A percentile compares a stretch with the other conserved stretches of the same genome.
These are phyloP conservation scores for Fusarium guadeloupense DNA, from an alignment of 2,329 filamentous ascomycete genomes.

Conservation along the genomic window DNA sequence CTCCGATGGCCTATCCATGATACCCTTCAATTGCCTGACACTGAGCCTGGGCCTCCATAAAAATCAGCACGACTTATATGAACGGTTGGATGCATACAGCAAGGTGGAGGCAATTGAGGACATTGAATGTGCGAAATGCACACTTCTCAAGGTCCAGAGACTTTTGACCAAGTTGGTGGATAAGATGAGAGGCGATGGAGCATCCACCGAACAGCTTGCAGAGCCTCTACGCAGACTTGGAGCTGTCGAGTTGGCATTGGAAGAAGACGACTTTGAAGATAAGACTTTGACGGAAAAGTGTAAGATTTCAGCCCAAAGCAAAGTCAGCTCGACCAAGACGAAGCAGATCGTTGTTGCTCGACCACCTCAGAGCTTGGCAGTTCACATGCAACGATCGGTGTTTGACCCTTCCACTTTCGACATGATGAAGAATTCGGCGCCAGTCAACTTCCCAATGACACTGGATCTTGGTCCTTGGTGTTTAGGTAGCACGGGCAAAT, in stretches of 20 bases:
- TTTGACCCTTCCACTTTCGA: constrained; percentile 85
- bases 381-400: constrained; percentile 92
- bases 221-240: constrained; percentile 66
- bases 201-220: constrained; percentile 60
- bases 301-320: constrained; percentile 72
- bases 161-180: constrained; percentile 60
- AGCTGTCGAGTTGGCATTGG: constrained; percentile 74
- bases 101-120: constrained; percentile 85
- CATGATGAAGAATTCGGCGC: constrained; percentile 84
- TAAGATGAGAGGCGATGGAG: constrained; percentile 47
- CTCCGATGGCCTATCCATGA: constrained; percentile 88
- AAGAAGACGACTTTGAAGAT: constrained; percentile 82
- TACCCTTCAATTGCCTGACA: constrained; percentile 93
- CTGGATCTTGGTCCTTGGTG: constrained; percentile 89
- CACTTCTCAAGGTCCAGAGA: constrained; percentile 68
- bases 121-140: constrained; percentile 92
- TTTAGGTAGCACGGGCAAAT: constrained; percentile 65
- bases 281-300: constrained; percentile 70
- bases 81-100: constrained; percentile 86
- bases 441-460: constrained; percentile 76
- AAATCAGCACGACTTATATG: constrained; percentile 73
- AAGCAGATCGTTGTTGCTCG: constrained; percentile 88
- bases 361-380: constrained; percentile 79
- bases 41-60: constrained; percentile 76
- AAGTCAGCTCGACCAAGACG: constrained; percentile 83